These are phyloP conservation scores for Juncus inflexus DNA, from an alignment of 176 grass and related monocot genomes.

Conservation along the genomic window DNA sequence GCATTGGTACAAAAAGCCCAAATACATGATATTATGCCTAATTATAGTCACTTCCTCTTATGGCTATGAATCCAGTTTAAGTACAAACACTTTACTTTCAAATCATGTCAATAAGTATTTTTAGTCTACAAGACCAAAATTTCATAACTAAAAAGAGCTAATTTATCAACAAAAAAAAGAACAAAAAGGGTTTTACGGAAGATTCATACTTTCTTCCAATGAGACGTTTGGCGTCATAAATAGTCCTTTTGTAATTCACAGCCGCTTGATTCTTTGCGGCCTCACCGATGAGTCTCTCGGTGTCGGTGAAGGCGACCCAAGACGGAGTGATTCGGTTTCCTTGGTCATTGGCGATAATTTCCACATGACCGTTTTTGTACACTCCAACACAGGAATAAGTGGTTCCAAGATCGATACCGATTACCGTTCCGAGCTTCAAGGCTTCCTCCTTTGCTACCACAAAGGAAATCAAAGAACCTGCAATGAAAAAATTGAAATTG, in stretches of 20 bases:
- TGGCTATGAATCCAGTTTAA: too few species aligned
- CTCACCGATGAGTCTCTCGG: slow-evolving; percentile 72
- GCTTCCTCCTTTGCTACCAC: slow-evolving; percentile 43
- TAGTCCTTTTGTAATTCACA: slow-evolving; percentile 40
- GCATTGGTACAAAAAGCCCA: too few species aligned
- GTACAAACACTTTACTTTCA: too few species aligned
- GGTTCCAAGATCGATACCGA: slow-evolving; percentile 39
- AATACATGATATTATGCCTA: too few species aligned
- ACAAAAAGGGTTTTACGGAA: background rate
- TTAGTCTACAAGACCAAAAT: too few species aligned
- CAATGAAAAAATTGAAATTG: background rate
- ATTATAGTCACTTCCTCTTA: too few species aligned
- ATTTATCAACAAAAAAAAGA: background rate
- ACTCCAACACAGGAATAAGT: slow-evolving; percentile 52
- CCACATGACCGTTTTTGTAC: slow-evolving; percentile 54
- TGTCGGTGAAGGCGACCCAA: slow-evolving; percentile 67
- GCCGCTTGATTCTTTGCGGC: slow-evolving; percentile 78
- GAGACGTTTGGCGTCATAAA: slow-evolving; percentile 65
- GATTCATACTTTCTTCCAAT: slow-evolving; percentile 41
- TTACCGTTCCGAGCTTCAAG: slow-evolving; percentile 38
- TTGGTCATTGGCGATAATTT: slow-evolving; percentile 54
- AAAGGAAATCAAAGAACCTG: slow-evolving; percentile 36
- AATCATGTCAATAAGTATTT: too few species aligned
- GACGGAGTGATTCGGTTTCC: slow-evolving; percentile 57
- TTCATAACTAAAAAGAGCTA: background rate